Evolutionary conservation across 2,329 filamentous ascomycete species (phyloP).

Genomic region (Trichoderma koningiopsis): DNA sequence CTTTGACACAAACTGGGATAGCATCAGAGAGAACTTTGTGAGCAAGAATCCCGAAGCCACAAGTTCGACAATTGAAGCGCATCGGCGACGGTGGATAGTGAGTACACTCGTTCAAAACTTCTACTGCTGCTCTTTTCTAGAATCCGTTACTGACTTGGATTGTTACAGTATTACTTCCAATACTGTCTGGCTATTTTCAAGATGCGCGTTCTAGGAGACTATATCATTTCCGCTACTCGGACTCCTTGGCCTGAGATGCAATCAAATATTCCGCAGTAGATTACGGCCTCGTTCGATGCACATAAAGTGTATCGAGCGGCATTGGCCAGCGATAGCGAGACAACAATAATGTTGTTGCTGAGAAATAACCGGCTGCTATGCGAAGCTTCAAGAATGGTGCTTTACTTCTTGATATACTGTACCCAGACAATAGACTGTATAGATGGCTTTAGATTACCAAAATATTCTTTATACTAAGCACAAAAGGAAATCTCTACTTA

Average conservation of each 20-base stretch:
- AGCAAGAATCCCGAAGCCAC: constrained; percentile 58
- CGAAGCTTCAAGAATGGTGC: too few species aligned
- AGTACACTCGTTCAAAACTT: constrained; percentile 28
- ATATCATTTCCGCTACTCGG: constrained; percentile 16
- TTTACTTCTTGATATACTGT: too few species aligned
- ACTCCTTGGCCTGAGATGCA: constrained; percentile 22
- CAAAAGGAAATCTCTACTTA: too few species aligned
- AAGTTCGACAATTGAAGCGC: constrained; percentile 64
- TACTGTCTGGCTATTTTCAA: constrained; percentile 20
- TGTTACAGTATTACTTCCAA: constrained; percentile 19
- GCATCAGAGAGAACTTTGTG: constrained; percentile 54
- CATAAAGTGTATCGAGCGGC: background rate
- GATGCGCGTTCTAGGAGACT: constrained; percentile 7
- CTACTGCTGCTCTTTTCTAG: too few species aligned
- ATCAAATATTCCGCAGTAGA: constrained; percentile 7
- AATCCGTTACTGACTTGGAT: background rate
- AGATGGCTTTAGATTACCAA: too few species aligned
- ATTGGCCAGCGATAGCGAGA: background rate
- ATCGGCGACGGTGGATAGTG: constrained; percentile 70
- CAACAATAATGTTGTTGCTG: background rate
- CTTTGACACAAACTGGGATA: constrained; percentile 49
- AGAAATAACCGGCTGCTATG: too few species aligned
- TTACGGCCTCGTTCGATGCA: background rate
- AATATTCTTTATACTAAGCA: too few species aligned
- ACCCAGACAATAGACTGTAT: too few species aligned